Base-by-base conservation (phyloP, 805 yeast species). In the Myxozyma lipomycoides region DNA sequence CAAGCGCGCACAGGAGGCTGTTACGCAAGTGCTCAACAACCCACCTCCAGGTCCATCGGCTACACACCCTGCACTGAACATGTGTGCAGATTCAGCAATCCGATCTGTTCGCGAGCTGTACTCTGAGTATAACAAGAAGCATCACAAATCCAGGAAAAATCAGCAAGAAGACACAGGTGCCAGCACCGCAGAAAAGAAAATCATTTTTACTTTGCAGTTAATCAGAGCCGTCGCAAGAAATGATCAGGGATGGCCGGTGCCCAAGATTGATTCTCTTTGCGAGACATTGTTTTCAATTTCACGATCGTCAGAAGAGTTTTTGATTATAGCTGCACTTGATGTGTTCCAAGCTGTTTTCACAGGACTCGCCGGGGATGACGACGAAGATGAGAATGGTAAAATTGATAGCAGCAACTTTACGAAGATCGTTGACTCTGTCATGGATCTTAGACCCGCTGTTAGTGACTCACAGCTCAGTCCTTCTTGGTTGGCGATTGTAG, bases 401-500 rank as follows among this genome's bases (percentile, higher is more conserved):
- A 65, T 71, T 18, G 84, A 85, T 54, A 74, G 78, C 26, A 84
- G 81, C 36, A 83, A 80, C 59, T 83, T 84, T 59, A 65, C 75
- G 10, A 77, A 73, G 48, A 82, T 88, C 9, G 70, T 88, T 52
- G 79, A 84, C 60, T 78, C 86, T 40, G 79, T 93, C 40, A 78
- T 86, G 60, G 85, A 84, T 54, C 74, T 90, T 63, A 83, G 82
- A 59, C 98, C 98, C 3, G 76, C 95, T 1, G 66, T 78, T 21
- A 84, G 83, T 60, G 98, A 93, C 64, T 75, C 83, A 26, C 90
- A 88, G 66, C 75, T 93, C 59, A 88, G 91, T 1, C 96, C 95
- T 12, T 79, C 96, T 10, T 93, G 98, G 98, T 76, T 89, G 38
- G 96, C 97, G 1, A 95, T 90, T 19, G 78, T 91, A 40, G 93